phyloP scores from a whole-genome alignment of 441 rosid genomes.

The Dalechampia spathulata region DNA sequence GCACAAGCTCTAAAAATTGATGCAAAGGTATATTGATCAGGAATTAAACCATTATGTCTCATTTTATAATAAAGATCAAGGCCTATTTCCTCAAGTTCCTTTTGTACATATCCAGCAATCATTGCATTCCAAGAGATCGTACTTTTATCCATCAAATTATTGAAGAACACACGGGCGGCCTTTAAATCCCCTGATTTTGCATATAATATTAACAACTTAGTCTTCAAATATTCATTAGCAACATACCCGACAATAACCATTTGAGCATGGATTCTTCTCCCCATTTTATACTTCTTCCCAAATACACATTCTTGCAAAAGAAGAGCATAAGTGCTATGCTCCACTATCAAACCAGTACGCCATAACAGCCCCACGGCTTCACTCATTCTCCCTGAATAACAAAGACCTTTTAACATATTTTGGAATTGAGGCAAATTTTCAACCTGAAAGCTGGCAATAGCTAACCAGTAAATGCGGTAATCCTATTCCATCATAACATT shows the following conservation, averaged over 20 bases:
- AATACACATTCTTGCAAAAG: conserved; percentile 63
- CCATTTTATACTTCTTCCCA: conserved; percentile 31
- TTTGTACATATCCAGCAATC: conserved; percentile 44
- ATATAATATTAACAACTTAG: conserved; percentile 52
- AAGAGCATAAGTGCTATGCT: conserved; percentile 36
- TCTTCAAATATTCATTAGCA: conserved; percentile 40
- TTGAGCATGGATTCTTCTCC: conserved; percentile 59
- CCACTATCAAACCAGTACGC: conserved; percentile 28
- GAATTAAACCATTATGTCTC: conserved; percentile 34
- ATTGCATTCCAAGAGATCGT: conserved; percentile 49
- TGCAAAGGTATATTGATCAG: conserved; percentile 74
- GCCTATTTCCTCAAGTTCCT: conserved; percentile 28
- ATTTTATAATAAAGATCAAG: conserved; percentile 25
- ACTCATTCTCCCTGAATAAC: conserved; percentile 50
- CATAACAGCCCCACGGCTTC: conserved; percentile 63
- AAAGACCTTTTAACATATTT: conserved; percentile 48
- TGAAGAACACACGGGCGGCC: conserved; percentile 35
- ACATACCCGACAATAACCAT: conserved; percentile 47
- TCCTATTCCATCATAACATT: conserved; percentile 9
- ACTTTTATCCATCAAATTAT: conserved; percentile 21
- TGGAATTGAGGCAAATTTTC: conserved; percentile 30
- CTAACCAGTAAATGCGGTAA: conserved; percentile 37
- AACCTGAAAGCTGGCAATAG: conserved; percentile 68
- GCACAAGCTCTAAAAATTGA: conserved; percentile 71
- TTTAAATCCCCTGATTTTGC: conserved; percentile 44